Conservation (phyloP, 2,329 filamentous ascomycete genomes). For the Cercospora sojina region DNA sequence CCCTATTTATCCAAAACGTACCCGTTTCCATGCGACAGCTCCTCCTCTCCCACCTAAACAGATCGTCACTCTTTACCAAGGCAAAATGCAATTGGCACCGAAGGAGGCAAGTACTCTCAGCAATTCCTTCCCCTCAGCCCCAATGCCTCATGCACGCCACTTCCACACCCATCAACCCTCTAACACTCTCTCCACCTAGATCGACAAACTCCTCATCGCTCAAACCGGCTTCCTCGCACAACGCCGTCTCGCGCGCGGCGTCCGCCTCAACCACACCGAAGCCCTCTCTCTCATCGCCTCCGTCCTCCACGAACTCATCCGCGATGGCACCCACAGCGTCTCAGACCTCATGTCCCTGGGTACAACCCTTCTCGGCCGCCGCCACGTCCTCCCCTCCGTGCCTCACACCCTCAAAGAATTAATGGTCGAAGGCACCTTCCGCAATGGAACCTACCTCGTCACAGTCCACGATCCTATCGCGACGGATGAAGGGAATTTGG, state of each 20-base stretch:
- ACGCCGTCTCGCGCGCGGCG: slow-evolving; percentile 79
- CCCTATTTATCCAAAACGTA: slow-evolving; percentile 15
- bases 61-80: background rate
- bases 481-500: slow-evolving; percentile 80
- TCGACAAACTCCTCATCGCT: slow-evolving; percentile 93
- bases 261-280: slow-evolving; percentile 87
- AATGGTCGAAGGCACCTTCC: slow-evolving; percentile 93
- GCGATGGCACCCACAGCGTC: slow-evolving; percentile 90
- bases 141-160: background rate
- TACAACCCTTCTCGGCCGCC: slow-evolving; percentile 86
- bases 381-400: slow-evolving; percentile 85
- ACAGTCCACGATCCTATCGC: slow-evolving; percentile 90
- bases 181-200: slow-evolving; percentile 51
- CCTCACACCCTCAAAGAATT: slow-evolving; percentile 75
- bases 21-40: slow-evolving; percentile 14
- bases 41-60: background rate
- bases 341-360: slow-evolving; percentile 91
- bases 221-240: slow-evolving; percentile 87
- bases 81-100: slow-evolving; percentile 37
- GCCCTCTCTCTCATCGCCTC: slow-evolving; percentile 80
- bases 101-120: slow-evolving; percentile 34
- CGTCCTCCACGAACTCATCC: slow-evolving; percentile 92
- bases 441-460: slow-evolving; percentile 85
- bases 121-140: background rate
- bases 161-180: background rate